Percentiles rank a stretch among this genome's conserved stretches.
These are phyloP conservation scores for Botrytis pseudocinerea DNA, from an alignment of 2,329 filamentous ascomycete species.

Conservation along the genomic window DNA sequence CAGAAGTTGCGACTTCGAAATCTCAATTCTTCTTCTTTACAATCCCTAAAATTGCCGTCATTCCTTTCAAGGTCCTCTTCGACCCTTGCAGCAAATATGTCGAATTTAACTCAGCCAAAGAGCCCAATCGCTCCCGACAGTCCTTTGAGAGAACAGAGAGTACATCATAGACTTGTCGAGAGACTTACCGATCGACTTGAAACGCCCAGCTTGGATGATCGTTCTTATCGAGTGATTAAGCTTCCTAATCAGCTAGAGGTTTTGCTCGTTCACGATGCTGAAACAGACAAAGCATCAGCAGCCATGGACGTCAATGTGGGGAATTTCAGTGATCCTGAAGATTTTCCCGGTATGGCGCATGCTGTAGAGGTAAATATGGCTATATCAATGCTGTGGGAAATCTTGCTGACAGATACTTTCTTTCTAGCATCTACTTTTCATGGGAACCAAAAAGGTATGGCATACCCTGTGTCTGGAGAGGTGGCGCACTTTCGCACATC, in stretches of 20 bases:
- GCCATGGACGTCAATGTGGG: conserved; percentile 95
- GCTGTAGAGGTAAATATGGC: conserved; percentile 65
- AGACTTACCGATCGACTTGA: conserved; percentile 70
- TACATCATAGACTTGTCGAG: conserved; percentile 36
- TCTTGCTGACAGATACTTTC: conserved; percentile 51
- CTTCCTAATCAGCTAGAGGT: conserved; percentile 89
- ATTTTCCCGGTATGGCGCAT: conserved; percentile 94
- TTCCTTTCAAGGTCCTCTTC: not conserved
- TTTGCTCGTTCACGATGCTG: conserved; percentile 86
- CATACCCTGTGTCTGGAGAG: conserved; percentile 4
- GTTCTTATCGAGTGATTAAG: conserved; percentile 82
- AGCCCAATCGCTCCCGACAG: conserved; percentile 36
- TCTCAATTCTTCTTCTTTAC: not conserved
- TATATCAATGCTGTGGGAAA: not conserved
- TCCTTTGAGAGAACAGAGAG: conserved; percentile 39
- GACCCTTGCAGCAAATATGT: conserved; percentile 31
- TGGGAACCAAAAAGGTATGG: conserved; percentile 89
- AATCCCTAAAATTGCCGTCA: not conserved
- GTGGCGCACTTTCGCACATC: conserved; percentile 11
- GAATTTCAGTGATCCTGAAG: conserved; percentile 86
- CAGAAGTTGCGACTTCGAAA: conserved; percentile 9
- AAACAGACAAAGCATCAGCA: conserved; percentile 95
- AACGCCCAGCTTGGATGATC: conserved; percentile 81
- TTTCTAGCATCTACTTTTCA: conserved; percentile 67
- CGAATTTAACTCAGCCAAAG: conserved; percentile 40